Conservation (phyloP, 208 protist species). For the Wallacemonas sp. region DNA sequence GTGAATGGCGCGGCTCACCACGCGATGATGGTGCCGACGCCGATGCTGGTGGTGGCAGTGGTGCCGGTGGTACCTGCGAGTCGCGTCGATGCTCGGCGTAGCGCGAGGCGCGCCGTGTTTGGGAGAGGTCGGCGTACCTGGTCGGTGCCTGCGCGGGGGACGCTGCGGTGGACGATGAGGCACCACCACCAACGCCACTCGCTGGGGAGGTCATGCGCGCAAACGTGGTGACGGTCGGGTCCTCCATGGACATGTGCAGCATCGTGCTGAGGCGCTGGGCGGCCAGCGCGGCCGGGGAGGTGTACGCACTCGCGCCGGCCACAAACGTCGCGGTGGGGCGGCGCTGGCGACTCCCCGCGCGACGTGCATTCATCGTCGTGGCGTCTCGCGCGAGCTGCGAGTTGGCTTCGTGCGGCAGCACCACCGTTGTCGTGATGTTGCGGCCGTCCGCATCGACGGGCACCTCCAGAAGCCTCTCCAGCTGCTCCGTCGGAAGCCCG, state of each 20-base stretch:
- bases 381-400: neutral
- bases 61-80: neutral
- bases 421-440: slow-evolving; percentile 1
- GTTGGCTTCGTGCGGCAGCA: slow-evolving; percentile 7
- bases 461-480: slow-evolving; percentile 17
- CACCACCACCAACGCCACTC: no score
- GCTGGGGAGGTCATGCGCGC: neutral
- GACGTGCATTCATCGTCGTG: neutral
- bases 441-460: slow-evolving; percentile 22
- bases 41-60: neutral
- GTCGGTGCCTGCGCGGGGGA: neutral
- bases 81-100: slow-evolving; percentile 2
- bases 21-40: neutral
- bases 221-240: slow-evolving; percentile 28
- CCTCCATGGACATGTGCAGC: slow-evolving; percentile 48
- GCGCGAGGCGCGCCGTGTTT: slow-evolving; percentile 2
- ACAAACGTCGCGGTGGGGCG: neutral
- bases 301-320: slow-evolving; percentile 19
- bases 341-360: neutral
- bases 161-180: no score
- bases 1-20: neutral
- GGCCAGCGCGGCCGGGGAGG: slow-evolving; percentile 49
- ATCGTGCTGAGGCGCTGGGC: slow-evolving; percentile 64
- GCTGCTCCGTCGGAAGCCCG: slow-evolving; percentile 38
- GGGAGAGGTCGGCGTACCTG: slow-evolving; percentile 4